A percentile compares a stretch with the other conserved stretches of the same genome.
Conservation (phyloP, 768 basidiomycete genomes). For the Russula emetica region DNA sequence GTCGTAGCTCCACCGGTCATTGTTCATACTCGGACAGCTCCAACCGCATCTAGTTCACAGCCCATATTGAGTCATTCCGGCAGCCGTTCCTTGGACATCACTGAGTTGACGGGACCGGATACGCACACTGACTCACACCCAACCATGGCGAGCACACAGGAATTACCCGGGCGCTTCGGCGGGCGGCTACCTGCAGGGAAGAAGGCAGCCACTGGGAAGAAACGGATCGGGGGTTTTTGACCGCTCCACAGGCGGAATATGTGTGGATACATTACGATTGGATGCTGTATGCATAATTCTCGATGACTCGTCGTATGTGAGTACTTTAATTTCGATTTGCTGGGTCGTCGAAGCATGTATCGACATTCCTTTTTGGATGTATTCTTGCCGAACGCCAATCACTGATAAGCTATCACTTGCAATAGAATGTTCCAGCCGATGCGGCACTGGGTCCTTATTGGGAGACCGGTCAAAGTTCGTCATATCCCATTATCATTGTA, state of each 20-base stretch:
- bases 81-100: not conserved
- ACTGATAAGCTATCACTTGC: not conserved
- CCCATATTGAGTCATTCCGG: not conserved
- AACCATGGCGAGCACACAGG: slow-evolving; percentile 59
- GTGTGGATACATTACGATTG: not conserved
- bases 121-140: not conserved
- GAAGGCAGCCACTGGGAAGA: slow-evolving; percentile 48
- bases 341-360: not conserved
- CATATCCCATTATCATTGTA: not conserved
- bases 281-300: too few relatives aligned
- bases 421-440: not conserved
- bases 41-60: slow-evolving; percentile 2
- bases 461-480: not conserved
- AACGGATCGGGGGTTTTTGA: slow-evolving; percentile 74
- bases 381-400: not conserved
- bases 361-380: not conserved
- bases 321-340: not conserved
- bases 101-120: not conserved
- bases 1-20: slow-evolving; percentile 1
- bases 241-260: not conserved
- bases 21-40: not conserved
- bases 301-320: not conserved
- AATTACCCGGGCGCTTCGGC: slow-evolving; percentile 66
- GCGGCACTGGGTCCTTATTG: not conserved
- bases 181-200: slow-evolving; percentile 48